Evolutionary conservation across 2,329 filamentous ascomycete species (phyloP).

Genomic region (Fusarium redolens): DNA sequence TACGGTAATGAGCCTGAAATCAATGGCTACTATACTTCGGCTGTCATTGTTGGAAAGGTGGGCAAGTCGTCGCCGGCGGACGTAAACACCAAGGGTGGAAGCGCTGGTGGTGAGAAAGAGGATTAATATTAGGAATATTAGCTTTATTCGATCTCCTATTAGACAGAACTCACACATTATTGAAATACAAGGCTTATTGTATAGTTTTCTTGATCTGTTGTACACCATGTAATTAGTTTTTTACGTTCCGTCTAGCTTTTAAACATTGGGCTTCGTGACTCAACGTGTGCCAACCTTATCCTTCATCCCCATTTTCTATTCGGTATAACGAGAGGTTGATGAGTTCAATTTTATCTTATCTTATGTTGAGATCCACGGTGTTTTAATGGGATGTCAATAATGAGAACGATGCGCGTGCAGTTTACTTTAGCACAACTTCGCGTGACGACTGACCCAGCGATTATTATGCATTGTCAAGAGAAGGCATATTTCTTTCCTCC

Average conservation of each 20-base stretch:
- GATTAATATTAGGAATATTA: not conserved
- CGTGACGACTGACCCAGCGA: too few species aligned
- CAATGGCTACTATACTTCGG: constrained; percentile 11
- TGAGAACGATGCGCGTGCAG: too few species aligned
- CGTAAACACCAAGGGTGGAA: not conserved
- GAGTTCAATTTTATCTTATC: too few species aligned
- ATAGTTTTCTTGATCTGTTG: not conserved
- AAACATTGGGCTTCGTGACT: not conserved
- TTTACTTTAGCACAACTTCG: too few species aligned
- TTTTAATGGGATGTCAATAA: too few species aligned
- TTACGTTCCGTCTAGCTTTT: fast-evolving
- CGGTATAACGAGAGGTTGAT: not conserved
- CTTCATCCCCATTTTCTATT: not conserved
- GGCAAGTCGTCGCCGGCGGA: fast-evolving
- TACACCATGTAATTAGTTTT: fast-evolving
- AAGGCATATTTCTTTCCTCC: too few species aligned
- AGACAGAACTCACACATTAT: fast-evolving
- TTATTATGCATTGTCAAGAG: not conserved
- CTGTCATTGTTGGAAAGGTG: constrained; percentile 12
- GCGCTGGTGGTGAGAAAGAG: not conserved
- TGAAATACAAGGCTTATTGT: not conserved
- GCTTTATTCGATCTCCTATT: fast-evolving
- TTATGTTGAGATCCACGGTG: not conserved
- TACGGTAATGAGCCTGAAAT: constrained; percentile 6
- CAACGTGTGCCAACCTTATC: not conserved